Evolutionary conservation across 495 filamentous ascomycete genomes (phyloP).

Genomic region (Penicillium longicatenatum): DNA sequence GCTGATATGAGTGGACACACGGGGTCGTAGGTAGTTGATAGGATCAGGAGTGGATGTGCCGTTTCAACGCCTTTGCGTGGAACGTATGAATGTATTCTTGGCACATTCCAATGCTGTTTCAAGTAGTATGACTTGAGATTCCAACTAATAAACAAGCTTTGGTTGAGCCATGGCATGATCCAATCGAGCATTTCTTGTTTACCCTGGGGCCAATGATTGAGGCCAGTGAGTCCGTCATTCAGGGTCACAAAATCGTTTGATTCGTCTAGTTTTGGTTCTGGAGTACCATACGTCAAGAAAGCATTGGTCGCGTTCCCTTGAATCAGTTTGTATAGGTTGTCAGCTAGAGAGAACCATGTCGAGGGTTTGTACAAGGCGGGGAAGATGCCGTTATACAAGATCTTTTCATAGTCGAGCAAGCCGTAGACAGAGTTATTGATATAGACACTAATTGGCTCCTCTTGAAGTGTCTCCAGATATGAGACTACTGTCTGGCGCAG

Average conservation of each 20-base stretch:
- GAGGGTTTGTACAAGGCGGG: conserved; percentile 37
- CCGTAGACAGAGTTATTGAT: conserved; percentile 41
- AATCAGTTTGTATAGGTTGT: conserved; percentile 35
- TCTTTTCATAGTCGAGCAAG: conserved; percentile 33
- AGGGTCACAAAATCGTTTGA: conserved; percentile 6
- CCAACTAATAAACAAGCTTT: conserved; percentile 12
- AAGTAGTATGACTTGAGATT: conserved; percentile 31
- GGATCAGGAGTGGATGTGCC: conserved; percentile 40
- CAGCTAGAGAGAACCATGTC: conserved; percentile 35
- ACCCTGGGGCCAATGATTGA: conserved; percentile 9
- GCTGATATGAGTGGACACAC: conserved; percentile 46
- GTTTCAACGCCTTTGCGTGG: conserved; percentile 35
- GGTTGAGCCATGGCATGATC: conserved; percentile 12
- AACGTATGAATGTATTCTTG: conserved; percentile 39
- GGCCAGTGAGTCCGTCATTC: conserved; percentile 14
- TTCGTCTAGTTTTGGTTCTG: conserved; percentile 16
- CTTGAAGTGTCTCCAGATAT: conserved; percentile 24
- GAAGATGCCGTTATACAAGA: conserved; percentile 41
- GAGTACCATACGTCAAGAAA: conserved; percentile 33
- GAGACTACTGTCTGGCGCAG: conserved; percentile 29
- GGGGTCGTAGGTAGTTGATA: conserved; percentile 47
- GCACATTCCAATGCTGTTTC: conserved; percentile 41
- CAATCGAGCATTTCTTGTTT: conserved; percentile 4
- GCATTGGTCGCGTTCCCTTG: conserved; percentile 44
- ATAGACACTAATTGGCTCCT: conserved; percentile 42